Evolutionary conservation across 768 basidiomycete species (phyloP).

Genomic region (Hysterangium stoloniferum): DNA sequence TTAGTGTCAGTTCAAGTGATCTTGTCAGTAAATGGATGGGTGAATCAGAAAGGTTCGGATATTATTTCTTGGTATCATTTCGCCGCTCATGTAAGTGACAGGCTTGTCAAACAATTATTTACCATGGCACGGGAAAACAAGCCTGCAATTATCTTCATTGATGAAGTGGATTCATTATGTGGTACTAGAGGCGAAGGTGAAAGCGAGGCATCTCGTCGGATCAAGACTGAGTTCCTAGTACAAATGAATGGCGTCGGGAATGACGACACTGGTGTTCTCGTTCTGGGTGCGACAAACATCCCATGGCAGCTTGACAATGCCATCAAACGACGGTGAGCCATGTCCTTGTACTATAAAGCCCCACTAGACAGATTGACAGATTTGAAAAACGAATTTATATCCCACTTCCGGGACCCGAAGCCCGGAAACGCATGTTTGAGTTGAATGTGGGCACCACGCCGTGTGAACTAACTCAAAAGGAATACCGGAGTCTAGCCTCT

Average conservation of each 20-base stretch:
- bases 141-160: slow-evolving; percentile 97
- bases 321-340: slow-evolving; percentile 80
- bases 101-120: slow-evolving; percentile 93
- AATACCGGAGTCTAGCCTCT: slow-evolving; percentile 75
- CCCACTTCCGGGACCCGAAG: slow-evolving; percentile 89
- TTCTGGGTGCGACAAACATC: slow-evolving; percentile 96
- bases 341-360: not conserved
- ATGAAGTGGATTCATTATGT: slow-evolving; percentile 95
- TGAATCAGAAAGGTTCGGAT: slow-evolving; percentile 79
- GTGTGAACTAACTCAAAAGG: slow-evolving; percentile 67
- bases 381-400: slow-evolving; percentile 99
- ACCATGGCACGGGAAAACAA: slow-evolving; percentile 93
- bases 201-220: slow-evolving; percentile 91
- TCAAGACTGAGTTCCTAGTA: slow-evolving; percentile 96
- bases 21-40: slow-evolving; percentile 99
- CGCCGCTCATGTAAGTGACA: slow-evolving; percentile 24
- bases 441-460: slow-evolving; percentile 93
- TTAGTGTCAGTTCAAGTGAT: slow-evolving; percentile 90
- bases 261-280: slow-evolving; percentile 92
- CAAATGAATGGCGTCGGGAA: slow-evolving; percentile 99
- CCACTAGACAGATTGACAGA: slow-evolving; percentile 28
- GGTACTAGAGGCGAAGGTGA: slow-evolving; percentile 95
- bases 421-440: slow-evolving; percentile 92
- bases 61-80: not conserved
- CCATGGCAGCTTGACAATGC: slow-evolving; percentile 98